Base-by-base conservation (phyloP, 805 yeast genomes). In the Lachancea lanzarotensis region DNA sequence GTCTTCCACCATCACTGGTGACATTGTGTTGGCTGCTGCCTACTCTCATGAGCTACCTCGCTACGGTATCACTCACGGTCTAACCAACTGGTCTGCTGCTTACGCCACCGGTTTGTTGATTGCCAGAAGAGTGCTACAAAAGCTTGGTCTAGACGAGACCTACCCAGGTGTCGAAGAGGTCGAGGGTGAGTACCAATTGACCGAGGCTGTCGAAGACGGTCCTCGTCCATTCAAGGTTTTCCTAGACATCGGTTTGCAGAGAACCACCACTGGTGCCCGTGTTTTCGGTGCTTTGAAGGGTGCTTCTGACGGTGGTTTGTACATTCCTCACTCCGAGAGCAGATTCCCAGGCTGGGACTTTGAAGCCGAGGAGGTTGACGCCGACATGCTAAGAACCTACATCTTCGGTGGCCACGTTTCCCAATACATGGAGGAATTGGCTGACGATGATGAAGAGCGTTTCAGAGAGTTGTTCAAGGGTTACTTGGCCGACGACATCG, bases 321-420 rank as follows among this genome's bases (percentile, higher is more conserved):
- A 85, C 90, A 79, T 93, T 70, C 98, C 98, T 63, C 98, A 93
- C 90, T 88, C 95, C 65, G 86, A 95, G 70, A 90, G 90, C 82
- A 90, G 98, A 84, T 93, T 90, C 96, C 98, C 98, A 76, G 98
- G 98, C 79, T 93, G 91, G 95, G 98, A 93, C 75, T 87, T 91
- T 67, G 98, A 93, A 81, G 69, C 84, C 66, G 96, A 93, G 80
- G 98, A 93, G 79, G 82, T 93, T 66, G 98, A 93, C 71, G 88
- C 96, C 66, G 98, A 93, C 71, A 74, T 81, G 62, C 82, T 93
- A 74, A 88, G 97, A 88, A 88, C 87, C 77, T 93, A 93, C 95
- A 93, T 93, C 81, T 84, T 91, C 71, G 98, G 95, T 80, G 98
- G 98, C 75, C 98, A 93, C 85, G 90, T 93, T 69, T 83, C 98